Evolutionary conservation across 179 eudicot species (phyloP).

Genomic region (Camellia oleifera): DNA sequence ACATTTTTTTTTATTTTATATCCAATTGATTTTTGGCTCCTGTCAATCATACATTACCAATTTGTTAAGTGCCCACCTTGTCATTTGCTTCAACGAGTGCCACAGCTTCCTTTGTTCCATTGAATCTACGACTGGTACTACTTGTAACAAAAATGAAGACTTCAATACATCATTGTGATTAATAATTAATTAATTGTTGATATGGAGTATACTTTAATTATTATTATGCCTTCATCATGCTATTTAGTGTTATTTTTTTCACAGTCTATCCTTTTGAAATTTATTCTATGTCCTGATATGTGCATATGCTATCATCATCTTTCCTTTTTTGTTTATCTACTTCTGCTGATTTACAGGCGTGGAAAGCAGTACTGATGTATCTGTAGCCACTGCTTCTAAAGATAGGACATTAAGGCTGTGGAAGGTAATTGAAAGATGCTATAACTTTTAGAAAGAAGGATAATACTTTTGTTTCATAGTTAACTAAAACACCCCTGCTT

Average conservation of each 20-base stretch:
- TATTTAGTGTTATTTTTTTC: neutral
- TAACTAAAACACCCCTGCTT: neutral
- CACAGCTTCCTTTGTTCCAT: neutral
- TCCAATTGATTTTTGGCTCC: too few species aligned
- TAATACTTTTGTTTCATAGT: neutral
- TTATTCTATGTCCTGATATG: neutral
- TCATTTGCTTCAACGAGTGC: neutral
- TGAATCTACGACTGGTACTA: neutral
- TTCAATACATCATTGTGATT: neutral
- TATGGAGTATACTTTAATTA: neutral
- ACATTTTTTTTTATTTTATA: too few species aligned
- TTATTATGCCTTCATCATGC: neutral
- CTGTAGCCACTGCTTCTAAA: constrained; percentile 83
- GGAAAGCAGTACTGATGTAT: constrained; percentile 28
- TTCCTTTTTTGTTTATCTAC: constrained; percentile 3
- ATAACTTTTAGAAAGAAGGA: neutral
- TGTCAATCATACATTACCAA: neutral
- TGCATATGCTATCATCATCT: neutral
- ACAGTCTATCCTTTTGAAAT: neutral
- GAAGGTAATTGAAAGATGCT: constrained; percentile 54
- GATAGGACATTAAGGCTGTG: constrained; percentile 85
- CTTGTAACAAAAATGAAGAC: neutral
- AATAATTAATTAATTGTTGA: neutral
- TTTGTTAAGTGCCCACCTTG: neutral
- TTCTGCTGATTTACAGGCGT: constrained; percentile 31